A percentile compares a stretch with the other conserved stretches of the same genome.
phyloP scores from a whole-genome alignment of 257 asterid species.

The Solanum clarkiae region DNA sequence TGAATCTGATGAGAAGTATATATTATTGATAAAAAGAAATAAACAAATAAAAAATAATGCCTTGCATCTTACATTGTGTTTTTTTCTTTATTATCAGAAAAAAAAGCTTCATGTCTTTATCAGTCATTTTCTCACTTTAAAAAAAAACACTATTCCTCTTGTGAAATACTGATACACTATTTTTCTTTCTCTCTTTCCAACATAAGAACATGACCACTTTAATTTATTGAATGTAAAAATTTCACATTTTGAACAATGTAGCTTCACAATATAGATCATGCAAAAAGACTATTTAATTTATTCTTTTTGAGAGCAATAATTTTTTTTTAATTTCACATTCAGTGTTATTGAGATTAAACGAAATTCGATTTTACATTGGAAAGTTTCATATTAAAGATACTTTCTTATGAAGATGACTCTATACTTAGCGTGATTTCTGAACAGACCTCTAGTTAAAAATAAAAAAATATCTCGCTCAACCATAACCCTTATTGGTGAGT shows the following conservation, averaged over 20 bases:
- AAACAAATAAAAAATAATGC: not conserved
- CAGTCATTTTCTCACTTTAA: conserved; percentile 22
- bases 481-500: not conserved
- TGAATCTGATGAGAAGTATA: not conserved
- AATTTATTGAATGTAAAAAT: not conserved
- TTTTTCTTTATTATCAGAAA: not conserved
- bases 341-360: too few relatives aligned
- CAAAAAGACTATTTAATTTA: too few relatives aligned
- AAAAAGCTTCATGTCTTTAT: conserved; percentile 29
- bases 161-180: not conserved
- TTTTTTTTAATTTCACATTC: too few relatives aligned
- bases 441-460: not conserved
- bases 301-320: not conserved
- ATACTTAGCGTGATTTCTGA: not conserved
- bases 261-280: not conserved
- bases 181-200: not conserved
- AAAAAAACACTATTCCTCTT: conserved; percentile 2
- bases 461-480: not conserved
- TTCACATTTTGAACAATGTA: not conserved
- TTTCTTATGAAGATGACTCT: fast-evolving
- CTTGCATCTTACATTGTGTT: conserved; percentile 14
- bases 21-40: not conserved
- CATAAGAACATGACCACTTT: not conserved
- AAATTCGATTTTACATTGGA: fast-evolving
- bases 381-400: too few relatives aligned